Conservation (phyloP, 2,329 filamentous ascomycete species). For the Scytalidium sp. region DNA sequence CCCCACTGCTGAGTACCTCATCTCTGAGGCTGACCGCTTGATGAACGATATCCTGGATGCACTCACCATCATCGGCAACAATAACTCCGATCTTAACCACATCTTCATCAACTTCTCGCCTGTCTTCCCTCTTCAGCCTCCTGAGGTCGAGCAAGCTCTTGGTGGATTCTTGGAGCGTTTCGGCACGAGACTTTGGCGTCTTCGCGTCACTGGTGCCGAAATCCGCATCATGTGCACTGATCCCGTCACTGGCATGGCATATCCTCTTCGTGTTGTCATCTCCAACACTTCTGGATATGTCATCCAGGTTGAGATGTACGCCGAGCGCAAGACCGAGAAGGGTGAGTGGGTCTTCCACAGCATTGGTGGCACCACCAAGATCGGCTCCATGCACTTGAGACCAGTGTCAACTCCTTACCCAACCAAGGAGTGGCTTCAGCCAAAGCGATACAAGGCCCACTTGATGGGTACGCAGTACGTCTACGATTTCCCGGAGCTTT, state of each 20-base stretch:
- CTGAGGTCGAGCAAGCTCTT: slow-evolving; percentile 88
- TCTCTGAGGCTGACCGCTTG: slow-evolving; percentile 92
- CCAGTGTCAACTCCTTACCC: slow-evolving; percentile 90
- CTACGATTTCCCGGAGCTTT: slow-evolving; percentile 99
- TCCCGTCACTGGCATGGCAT: slow-evolving; percentile 75
- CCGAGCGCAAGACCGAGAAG: slow-evolving; percentile 96
- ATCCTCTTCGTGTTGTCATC: slow-evolving; percentile 92
- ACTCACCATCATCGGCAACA: slow-evolving; percentile 97
- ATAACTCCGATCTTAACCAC: slow-evolving; percentile 98
- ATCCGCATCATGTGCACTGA: slow-evolving; percentile 99
- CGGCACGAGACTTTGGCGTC: slow-evolving; percentile 89
- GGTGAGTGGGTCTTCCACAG: slow-evolving; percentile 98
- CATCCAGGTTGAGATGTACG: slow-evolving; percentile 95
- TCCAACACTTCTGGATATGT: slow-evolving; percentile 98
- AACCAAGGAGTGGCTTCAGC: slow-evolving; percentile 97
- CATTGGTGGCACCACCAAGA: slow-evolving; percentile 91
- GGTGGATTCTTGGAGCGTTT: slow-evolving; percentile 96
- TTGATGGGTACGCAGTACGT: slow-evolving; percentile 99
- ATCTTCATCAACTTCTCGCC: slow-evolving; percentile 99
- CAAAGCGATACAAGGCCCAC: slow-evolving; percentile 99
- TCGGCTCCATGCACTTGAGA: slow-evolving; percentile 91
- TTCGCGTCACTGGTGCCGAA: slow-evolving; percentile 94
- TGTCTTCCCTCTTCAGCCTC: slow-evolving; percentile 86
- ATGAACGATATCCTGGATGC: slow-evolving; percentile 98
- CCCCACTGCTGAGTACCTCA: slow-evolving; percentile 96